Evolutionary conservation across 345 rosid species (phyloP).

Genomic region (Aquilaria yunnanensis): DNA sequence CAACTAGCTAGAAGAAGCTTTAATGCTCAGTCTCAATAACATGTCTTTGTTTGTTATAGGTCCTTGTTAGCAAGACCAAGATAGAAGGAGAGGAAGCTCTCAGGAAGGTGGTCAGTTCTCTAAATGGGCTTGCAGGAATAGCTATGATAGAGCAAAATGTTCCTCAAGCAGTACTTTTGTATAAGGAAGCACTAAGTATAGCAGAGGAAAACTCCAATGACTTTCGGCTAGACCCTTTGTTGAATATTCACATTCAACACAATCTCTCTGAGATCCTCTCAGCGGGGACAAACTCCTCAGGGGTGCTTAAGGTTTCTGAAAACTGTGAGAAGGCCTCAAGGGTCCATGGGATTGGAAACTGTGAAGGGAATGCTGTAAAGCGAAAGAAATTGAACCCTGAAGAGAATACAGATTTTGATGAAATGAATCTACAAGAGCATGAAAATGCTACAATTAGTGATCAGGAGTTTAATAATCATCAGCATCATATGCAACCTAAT

Average conservation of each 20-base stretch:
- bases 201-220: slow-evolving; percentile 68
- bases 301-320: slow-evolving; percentile 23
- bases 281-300: slow-evolving; percentile 22
- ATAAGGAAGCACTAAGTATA: slow-evolving; percentile 69
- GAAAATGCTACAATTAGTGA: slow-evolving; percentile 26
- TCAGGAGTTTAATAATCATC: slow-evolving; percentile 23
- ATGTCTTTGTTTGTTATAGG: slow-evolving; percentile 34
- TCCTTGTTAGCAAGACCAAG: slow-evolving; percentile 90
- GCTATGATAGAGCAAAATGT: slow-evolving; percentile 67
- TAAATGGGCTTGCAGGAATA: slow-evolving; percentile 93
- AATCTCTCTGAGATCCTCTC: slow-evolving; percentile 77
- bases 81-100: slow-evolving; percentile 93
- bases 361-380: slow-evolving; percentile 34
- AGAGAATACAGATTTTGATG: slow-evolving; percentile 23
- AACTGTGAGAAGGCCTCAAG: slow-evolving; percentile 30
- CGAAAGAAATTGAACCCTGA: slow-evolving; percentile 33
- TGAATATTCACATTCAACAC: slow-evolving; percentile 90
- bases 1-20: slow-evolving; percentile 5
- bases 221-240: slow-evolving; percentile 82
- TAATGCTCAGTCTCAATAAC: slow-evolving; percentile 16
- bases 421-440: slow-evolving; percentile 15
- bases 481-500: slow-evolving; percentile 21
- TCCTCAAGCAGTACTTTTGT: slow-evolving; percentile 59
- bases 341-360: slow-evolving; percentile 25
- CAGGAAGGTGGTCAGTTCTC: slow-evolving; percentile 70